Evolutionary conservation across 257 asterid genomes (phyloP), one percentile per base, ranked within the genome.

Genomic region (Echium plantagineum): DNA sequence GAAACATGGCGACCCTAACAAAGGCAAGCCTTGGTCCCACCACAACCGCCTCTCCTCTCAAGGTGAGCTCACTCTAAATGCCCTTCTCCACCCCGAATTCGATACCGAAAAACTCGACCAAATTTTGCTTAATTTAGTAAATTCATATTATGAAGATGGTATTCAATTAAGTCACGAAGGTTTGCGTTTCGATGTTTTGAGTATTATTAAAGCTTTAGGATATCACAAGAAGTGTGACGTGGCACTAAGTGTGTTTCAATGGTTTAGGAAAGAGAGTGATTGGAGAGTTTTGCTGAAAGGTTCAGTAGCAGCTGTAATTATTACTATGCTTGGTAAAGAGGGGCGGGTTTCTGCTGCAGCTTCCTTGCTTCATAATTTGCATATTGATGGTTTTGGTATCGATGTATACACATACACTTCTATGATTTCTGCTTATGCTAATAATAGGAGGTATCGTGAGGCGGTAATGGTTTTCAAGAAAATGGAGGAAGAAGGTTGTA

Each of bases 401-500:
- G 98, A 88, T 81, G 94, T 81, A 21, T 85, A 85, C 47, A 87
- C 94, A 12, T 88, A 91, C 69, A 91, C 98, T 17, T 79, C 94
- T 1, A 71, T 91, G 52, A 88, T 88, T 47, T 75, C 90, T 35
- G 90, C 79, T 46, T 84, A 72, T 30, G 74, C 82, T 6, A 64
- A 80, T 53, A 81, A 68, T 21, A 79, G 94, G 53, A 77, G 94
- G 72, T 91, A 85, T 46, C 79, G 94, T 54, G 96, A 91, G 42
- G 96, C 98, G 6, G 83, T 81, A 13, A 60, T 75, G 89, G 75
- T 81, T 38, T 88, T 85, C 80, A 75, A 78, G 68, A 88, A 77
- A 74, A 91, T 91, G 95, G 94, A 75, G 87, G 96, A 88, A 63
- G 96, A 91, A 61, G 95, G 95, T 3, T 80, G 93, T 61, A 73